phyloP scores from a whole-genome alignment of 1,284 basidiomycete genomes.

The Singerocomus inundabilis region DNA sequence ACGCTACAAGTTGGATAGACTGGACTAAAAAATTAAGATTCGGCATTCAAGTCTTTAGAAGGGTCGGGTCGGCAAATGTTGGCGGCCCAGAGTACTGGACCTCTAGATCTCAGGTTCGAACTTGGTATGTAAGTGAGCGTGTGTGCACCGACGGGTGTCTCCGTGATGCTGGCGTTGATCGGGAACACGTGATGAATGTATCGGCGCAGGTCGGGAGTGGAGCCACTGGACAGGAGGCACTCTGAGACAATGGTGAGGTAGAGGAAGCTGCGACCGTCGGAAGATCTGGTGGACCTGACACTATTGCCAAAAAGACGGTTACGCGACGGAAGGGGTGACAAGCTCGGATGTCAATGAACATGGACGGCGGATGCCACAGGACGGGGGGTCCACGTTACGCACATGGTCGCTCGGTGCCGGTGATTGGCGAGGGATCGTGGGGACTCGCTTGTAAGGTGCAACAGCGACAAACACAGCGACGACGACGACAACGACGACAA shows the following conservation, averaged over 20 bases:
- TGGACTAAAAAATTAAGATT: neutral
- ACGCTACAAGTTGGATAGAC: neutral
- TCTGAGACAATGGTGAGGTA: no score
- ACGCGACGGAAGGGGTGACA: neutral
- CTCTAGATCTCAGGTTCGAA: no score
- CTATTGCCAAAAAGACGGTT: neutral
- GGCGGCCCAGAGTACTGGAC: neutral
- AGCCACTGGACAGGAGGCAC: no score
- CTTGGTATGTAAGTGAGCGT: no score
- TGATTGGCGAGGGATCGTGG: neutral
- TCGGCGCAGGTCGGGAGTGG: no score
- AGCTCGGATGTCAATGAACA: neutral
- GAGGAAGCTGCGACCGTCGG: no score
- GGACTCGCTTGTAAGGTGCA: no score
- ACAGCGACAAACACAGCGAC: neutral
- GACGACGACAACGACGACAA: no score
- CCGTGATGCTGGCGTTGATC: no score
- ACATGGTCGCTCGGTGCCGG: slow-evolving; percentile 1
- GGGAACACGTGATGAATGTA: no score
- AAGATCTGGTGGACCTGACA: neutral
- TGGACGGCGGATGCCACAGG: neutral
- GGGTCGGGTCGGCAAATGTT: slow-evolving; percentile 14
- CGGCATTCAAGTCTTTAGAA: slow-evolving; percentile 8
- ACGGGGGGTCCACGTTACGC: neutral
- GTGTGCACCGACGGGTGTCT: neutral